Conservation (phyloP, 148 eudicot species). For the Vaccinium corymbosum region DNA sequence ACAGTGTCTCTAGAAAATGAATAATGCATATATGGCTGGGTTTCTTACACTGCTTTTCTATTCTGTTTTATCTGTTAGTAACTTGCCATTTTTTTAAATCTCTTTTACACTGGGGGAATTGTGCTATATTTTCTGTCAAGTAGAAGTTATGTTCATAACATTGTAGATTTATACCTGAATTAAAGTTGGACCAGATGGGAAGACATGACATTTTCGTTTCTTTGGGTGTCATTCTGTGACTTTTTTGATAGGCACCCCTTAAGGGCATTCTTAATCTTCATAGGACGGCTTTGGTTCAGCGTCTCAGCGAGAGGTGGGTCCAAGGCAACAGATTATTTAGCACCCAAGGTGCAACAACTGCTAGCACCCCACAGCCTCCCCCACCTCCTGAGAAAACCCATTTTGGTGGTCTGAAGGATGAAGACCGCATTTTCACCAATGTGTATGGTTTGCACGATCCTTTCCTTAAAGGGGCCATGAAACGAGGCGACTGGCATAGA, state of each 20-base stretch:
- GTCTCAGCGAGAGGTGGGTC: constrained; percentile 31
- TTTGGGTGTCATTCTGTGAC: background rate
- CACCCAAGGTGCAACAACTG: constrained; percentile 79
- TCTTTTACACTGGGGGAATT: background rate
- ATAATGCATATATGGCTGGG: too few relatives aligned
- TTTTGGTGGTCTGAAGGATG: constrained; percentile 93
- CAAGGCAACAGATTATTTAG: constrained; percentile 57
- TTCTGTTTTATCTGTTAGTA: background rate
- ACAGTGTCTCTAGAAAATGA: background rate
- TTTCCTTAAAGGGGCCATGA: constrained; percentile 92
- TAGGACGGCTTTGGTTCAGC: constrained; percentile 39
- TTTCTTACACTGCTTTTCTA: too few relatives aligned
- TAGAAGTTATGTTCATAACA: constrained; percentile 3
- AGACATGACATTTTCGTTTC: background rate
- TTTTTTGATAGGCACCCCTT: constrained; percentile 54
- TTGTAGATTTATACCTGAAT: background rate
- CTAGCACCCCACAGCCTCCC: constrained; percentile 70
- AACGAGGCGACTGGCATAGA: constrained; percentile 95
- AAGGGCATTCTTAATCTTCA: constrained; percentile 69
- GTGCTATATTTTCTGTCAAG: background rate
- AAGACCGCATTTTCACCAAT: constrained; percentile 93
- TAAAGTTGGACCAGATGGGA: background rate
- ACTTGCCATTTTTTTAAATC: background rate
- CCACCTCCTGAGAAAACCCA: constrained; percentile 98
- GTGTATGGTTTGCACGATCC: constrained; percentile 86